phyloP scores from a whole-genome alignment of 2,329 filamentous ascomycete species.

The Dactylonectria macrodidyma region DNA sequence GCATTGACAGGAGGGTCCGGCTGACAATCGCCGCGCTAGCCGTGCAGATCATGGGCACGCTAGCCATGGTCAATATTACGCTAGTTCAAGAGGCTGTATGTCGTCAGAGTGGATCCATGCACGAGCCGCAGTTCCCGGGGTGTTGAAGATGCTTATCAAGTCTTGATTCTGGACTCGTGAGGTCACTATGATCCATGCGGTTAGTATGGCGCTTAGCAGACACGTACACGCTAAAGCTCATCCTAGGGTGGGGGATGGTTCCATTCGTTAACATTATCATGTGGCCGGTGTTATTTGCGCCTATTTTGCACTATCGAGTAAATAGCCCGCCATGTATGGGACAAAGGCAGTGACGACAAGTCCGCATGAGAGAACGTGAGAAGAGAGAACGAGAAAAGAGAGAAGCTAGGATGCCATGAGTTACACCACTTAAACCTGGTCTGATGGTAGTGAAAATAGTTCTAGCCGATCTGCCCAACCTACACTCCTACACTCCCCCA shows the following conservation, averaged over 20 bases:
- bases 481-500: background rate
- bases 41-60: constrained; percentile 1
- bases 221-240: constrained; percentile 1
- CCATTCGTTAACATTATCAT: constrained; percentile 13
- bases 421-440: background rate
- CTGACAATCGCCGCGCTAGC: constrained; percentile 19
- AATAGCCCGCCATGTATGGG: constrained; percentile 10
- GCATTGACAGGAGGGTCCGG: constrained; percentile 20
- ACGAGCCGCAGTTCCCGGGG: constrained; percentile 16
- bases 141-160: constrained; percentile 15
- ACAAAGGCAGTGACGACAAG: background rate
- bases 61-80: constrained; percentile 4
- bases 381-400: background rate
- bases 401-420: background rate
- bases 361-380: background rate
- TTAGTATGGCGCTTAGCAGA: constrained; percentile 14
- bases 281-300: constrained; percentile 6
- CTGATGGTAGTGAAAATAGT: background rate
- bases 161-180: constrained; percentile 7
- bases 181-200: constrained; percentile 18
- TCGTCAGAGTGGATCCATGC: constrained; percentile 10
- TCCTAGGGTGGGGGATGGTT: constrained; percentile 6
- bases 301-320: constrained; percentile 1
- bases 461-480: background rate
- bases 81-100: constrained; percentile 24